Conservation (phyloP, 2,329 filamentous ascomycete species). For the Myriosclerotinia duriaeana region DNA sequence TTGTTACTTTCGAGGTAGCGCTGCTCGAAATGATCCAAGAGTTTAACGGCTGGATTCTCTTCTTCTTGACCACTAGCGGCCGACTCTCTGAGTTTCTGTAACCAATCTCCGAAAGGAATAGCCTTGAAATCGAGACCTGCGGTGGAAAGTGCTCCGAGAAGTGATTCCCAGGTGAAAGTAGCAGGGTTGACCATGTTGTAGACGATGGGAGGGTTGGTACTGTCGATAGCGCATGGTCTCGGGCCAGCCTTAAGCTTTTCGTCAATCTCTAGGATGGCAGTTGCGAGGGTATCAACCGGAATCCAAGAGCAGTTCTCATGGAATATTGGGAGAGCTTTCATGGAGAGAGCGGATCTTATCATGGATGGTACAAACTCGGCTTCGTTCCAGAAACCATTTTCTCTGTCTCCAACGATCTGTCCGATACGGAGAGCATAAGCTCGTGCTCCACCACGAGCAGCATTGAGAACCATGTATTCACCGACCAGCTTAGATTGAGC, state of each 20-base stretch:
- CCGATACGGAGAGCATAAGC: conserved; percentile 48
- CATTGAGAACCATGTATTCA: conserved; percentile 47
- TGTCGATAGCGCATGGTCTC: conserved; percentile 24
- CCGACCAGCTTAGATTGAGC: conserved; percentile 50
- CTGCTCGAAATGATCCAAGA: conserved; percentile 25
- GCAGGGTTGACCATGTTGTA: conserved; percentile 54
- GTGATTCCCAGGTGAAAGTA: conserved; percentile 48
- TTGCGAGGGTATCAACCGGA: conserved; percentile 48
- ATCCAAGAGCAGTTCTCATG: conserved; percentile 47
- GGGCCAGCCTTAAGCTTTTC: conserved; percentile 28
- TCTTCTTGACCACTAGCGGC: conserved; percentile 45
- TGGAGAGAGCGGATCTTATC: conserved; percentile 47
- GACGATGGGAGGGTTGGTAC: conserved; percentile 39
- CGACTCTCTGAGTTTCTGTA: conserved; percentile 46
- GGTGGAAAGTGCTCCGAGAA: conserved; percentile 50
- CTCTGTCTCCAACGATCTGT: conserved; percentile 53
- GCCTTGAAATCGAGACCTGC: conserved; percentile 48
- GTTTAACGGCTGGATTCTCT: conserved; percentile 35
- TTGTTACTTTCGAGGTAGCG: conserved; percentile 22
- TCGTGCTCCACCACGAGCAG: conserved; percentile 40
- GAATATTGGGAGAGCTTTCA: conserved; percentile 48
- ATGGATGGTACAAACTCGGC: conserved; percentile 54
- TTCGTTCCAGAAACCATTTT: conserved; percentile 47
- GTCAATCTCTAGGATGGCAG: conserved; percentile 44
- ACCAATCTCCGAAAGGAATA: conserved; percentile 48